These are phyloP conservation scores for Arachis hypogaea DNA, from an alignment of 306 rosid species.

Conservation along the genomic window DNA sequence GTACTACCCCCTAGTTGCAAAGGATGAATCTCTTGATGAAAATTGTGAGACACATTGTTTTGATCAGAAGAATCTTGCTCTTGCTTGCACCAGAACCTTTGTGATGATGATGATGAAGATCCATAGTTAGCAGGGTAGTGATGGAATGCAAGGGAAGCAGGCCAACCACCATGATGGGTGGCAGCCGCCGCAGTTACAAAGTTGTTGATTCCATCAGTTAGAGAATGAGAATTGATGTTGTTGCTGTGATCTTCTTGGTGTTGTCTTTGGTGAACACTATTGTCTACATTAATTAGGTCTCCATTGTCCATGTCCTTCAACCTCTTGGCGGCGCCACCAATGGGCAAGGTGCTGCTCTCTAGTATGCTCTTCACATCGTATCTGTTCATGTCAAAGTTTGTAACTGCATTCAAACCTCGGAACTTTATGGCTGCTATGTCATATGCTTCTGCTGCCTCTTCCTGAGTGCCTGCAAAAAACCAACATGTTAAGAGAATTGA, in stretches of 20 bases:
- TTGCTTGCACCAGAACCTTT: conserved; percentile 81
- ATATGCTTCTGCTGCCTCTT: conserved; percentile 97
- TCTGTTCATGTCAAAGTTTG: conserved; percentile 93
- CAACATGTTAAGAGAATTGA: neutral
- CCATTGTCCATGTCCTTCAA: conserved; percentile 69
- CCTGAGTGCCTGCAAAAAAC: conserved; percentile 70
- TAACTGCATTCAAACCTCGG: conserved; percentile 86
- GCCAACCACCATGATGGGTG: conserved; percentile 47
- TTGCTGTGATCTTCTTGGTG: too few species aligned
- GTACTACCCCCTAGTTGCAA: conserved; percentile 51
- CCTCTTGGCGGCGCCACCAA: conserved; percentile 81
- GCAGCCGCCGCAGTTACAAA: conserved; percentile 10
- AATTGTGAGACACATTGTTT: neutral
- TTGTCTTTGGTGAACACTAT: too few species aligned
- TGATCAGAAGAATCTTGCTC: conserved; percentile 50
- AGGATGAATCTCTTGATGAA: conserved; percentile 48
- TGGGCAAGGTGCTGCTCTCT: conserved; percentile 77
- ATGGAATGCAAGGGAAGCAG: conserved; percentile 57
- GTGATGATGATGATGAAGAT: neutral
- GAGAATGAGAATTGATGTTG: conserved; percentile 32
- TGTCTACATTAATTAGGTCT: conserved; percentile 29
- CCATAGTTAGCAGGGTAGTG: too few species aligned
- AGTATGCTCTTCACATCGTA: conserved; percentile 85
- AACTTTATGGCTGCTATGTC: conserved; percentile 94
- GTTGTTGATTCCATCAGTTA: conserved; percentile 42